Conservation (phyloP, 2,329 filamentous ascomycete species). For the Chlorencoelia australis region DNA sequence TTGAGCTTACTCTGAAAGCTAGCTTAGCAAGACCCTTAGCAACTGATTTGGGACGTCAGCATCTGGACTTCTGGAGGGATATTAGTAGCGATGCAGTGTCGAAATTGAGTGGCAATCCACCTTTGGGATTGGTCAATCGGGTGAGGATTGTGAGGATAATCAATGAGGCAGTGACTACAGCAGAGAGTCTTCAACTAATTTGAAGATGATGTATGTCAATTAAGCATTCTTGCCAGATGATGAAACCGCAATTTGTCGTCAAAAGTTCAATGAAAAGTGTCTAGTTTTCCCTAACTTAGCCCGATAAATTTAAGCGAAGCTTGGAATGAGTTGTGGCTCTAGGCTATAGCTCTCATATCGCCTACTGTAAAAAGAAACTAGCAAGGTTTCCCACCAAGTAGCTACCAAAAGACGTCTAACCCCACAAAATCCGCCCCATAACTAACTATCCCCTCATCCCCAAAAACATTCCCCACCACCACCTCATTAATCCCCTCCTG, state of each 20-base stretch:
- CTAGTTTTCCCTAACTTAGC: too few relatives aligned
- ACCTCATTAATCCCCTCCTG: constrained; percentile 17
- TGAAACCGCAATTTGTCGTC: too few relatives aligned
- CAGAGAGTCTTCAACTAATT: too few relatives aligned
- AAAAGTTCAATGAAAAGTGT: too few relatives aligned
- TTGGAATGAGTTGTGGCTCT: too few relatives aligned
- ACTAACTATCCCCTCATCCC: constrained; percentile 19
- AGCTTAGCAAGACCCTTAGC: background rate
- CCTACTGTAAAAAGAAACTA: too few relatives aligned
- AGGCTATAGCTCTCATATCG: too few relatives aligned
- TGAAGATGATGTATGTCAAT: too few relatives aligned
- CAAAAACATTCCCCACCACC: constrained; percentile 26
- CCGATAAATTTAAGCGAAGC: too few relatives aligned
- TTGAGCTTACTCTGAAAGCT: constrained; percentile 4
- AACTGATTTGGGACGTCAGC: background rate
- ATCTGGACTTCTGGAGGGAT: background rate
- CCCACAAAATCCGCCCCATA: constrained; percentile 31
- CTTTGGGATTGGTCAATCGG: constrained; percentile 8
- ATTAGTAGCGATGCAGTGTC: background rate
- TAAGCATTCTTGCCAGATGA: too few relatives aligned
- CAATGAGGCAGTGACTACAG: background rate
- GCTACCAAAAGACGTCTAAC: constrained; percentile 21
- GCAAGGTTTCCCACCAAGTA: too few relatives aligned
- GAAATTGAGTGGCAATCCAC: constrained; percentile 2
- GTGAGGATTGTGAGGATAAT: constrained; percentile 8